Conservation (phyloP, 2,329 filamentous ascomycete species). For the Aspergillus vadensis region DNA sequence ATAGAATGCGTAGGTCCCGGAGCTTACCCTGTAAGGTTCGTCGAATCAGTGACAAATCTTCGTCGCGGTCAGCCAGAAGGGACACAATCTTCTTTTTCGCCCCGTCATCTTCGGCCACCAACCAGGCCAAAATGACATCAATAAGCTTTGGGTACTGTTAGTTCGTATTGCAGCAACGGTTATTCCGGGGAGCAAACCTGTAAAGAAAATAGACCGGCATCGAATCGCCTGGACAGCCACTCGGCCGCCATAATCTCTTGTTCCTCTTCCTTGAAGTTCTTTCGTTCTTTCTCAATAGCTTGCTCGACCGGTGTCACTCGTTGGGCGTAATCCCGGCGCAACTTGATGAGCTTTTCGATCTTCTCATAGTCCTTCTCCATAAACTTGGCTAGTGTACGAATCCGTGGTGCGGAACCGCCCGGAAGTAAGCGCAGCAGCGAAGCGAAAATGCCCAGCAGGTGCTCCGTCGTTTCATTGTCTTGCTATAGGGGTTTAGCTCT, state of each 20-base stretch:
- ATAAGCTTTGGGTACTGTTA: conserved; percentile 54
- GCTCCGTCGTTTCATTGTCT: conserved; percentile 68
- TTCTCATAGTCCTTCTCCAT: conserved; percentile 94
- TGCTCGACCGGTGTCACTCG: conserved; percentile 65
- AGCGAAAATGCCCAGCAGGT: conserved; percentile 81
- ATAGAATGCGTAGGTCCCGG: not conserved
- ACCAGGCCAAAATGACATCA: conserved; percentile 85
- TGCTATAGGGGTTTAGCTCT: conserved; percentile 48
- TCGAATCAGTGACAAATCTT: conserved; percentile 64
- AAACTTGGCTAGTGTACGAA: conserved; percentile 88
- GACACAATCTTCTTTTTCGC: conserved; percentile 66
- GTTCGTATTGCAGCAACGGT: not conserved
- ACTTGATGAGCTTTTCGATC: conserved; percentile 67
- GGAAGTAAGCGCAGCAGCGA: conserved; percentile 79
- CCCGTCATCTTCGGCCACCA: conserved; percentile 83
- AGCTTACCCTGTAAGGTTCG: conserved; percentile 64
- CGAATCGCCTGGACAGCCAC: conserved; percentile 73
- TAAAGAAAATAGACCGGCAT: conserved; percentile 80
- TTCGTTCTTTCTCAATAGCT: conserved; percentile 62
- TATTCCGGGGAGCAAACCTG: conserved; percentile 53
- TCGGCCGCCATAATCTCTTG: conserved; percentile 65
- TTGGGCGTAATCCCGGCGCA: conserved; percentile 70
- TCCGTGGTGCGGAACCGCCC: conserved; percentile 73
- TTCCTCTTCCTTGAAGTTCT: conserved; percentile 58
- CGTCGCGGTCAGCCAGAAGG: conserved; percentile 68